Percentiles rank a stretch among this genome's conserved stretches.
phyloP scores from a whole-genome alignment of 2,329 filamentous ascomycete species.

The Fusarium anthophilum region DNA sequence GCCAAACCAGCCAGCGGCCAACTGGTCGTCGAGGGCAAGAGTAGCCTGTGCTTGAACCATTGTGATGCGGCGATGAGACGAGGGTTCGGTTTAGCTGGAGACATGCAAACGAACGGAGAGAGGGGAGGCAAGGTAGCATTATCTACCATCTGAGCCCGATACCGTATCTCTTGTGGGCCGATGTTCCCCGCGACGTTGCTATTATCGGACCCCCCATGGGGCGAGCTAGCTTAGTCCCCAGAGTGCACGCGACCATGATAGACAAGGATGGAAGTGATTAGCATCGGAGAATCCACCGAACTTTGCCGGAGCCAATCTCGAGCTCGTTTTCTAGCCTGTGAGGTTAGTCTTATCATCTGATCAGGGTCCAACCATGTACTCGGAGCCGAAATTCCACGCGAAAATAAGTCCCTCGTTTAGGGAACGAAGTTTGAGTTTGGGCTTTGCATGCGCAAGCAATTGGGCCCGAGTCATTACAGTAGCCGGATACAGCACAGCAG shows the following conservation, averaged over 20 bases:
- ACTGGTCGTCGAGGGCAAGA: slow-evolving; percentile 15
- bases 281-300: slow-evolving; percentile 45
- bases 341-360: background rate
- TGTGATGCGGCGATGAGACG: background rate
- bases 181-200: slow-evolving; percentile 13
- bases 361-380: background rate
- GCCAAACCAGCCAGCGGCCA: slow-evolving; percentile 15
- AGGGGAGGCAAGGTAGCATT: slow-evolving; percentile 17
- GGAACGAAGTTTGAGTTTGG: background rate
- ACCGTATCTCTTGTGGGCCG: slow-evolving; percentile 12
- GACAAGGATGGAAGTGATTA: slow-evolving; percentile 12
- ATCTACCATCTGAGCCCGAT: background rate
- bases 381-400: background rate
- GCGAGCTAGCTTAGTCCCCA: slow-evolving; percentile 2
- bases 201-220: slow-evolving; percentile 18
- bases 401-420: background rate
- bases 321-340: background rate
- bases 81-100: background rate
- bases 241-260: slow-evolving; percentile 6
- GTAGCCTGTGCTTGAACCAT: slow-evolving; percentile 19
- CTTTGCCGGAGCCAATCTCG: background rate
- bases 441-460: background rate
- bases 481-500: background rate
- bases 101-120: background rate
- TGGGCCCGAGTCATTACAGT: background rate